Conservation (phyloP, 2,329 filamentous ascomycete species). For the Arthrobotrys sphaeroides region DNA sequence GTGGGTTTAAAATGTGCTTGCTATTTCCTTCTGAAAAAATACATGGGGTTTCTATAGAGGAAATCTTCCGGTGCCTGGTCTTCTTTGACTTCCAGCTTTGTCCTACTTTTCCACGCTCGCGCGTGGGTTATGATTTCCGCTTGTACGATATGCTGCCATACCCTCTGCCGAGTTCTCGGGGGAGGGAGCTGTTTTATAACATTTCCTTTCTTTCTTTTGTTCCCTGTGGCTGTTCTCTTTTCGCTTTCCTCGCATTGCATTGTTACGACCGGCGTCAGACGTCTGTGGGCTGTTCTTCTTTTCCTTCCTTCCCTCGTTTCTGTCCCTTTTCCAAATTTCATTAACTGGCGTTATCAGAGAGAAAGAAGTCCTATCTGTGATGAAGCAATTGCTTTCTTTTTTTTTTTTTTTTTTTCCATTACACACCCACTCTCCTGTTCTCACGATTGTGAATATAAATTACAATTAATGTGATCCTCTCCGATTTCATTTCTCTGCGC, state of each 20-base stretch:
- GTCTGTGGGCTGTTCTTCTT: constrained; percentile 47
- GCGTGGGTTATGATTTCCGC: constrained; percentile 17
- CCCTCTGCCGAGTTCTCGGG: background rate
- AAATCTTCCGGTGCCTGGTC: constrained; percentile 16
- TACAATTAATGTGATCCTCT: constrained; percentile 5
- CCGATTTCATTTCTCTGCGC: background rate
- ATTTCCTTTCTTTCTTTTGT: constrained; percentile 9
- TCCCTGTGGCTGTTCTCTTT: background rate
- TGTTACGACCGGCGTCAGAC: constrained; percentile 46
- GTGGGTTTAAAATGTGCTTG: constrained; percentile 7
- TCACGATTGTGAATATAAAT: constrained; percentile 46
- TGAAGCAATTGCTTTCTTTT: constrained; percentile 4
- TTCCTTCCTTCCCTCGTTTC: background rate
- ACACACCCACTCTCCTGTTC: background rate
- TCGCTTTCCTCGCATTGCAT: constrained; percentile 20
- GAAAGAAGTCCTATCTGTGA: constrained; percentile 19
- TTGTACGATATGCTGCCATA: constrained; percentile 42
- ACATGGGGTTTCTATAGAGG: constrained; percentile 26
- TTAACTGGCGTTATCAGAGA: constrained; percentile 43
- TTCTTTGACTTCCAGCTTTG: background rate
- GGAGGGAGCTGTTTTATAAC: constrained; percentile 33
- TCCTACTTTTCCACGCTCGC: background rate
- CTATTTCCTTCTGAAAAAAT: constrained; percentile 7
- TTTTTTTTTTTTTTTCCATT: background rate
- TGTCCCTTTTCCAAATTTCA: background rate